A percentile compares a stretch with the other conserved stretches of the same genome.
phyloP scores from a whole-genome alignment of 164 flowering plant species.

The Buxus sempervirens region DNA sequence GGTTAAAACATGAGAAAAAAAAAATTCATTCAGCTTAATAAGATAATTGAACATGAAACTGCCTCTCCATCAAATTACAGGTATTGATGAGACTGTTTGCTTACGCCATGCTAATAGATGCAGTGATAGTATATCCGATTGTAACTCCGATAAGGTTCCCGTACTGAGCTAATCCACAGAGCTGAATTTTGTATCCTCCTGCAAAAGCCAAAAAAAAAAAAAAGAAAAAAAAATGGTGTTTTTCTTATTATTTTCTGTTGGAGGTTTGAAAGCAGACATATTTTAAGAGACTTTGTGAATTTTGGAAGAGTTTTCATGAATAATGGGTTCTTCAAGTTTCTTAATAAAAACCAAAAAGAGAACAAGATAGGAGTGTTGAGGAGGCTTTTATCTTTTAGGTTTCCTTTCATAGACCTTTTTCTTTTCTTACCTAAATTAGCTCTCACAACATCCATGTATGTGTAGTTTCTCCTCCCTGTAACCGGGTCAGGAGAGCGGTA shows the following conservation, averaged over 20 bases:
- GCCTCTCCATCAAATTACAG: too few relatives aligned
- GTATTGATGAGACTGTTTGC: constrained; percentile 15
- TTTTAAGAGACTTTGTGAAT: too few relatives aligned
- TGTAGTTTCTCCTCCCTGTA: constrained; percentile 80
- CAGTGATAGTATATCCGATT: constrained; percentile 93
- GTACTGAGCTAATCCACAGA: constrained; percentile 90
- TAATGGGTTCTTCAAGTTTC: too few relatives aligned
- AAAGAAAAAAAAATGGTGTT: too few relatives aligned
- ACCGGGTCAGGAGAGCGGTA: constrained; percentile 79
- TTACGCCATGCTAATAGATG: constrained; percentile 97
- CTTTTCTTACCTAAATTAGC: constrained; percentile 58
- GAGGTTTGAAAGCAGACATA: too few relatives aligned
- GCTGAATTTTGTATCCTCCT: constrained; percentile 73
- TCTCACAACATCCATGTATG: constrained; percentile 84
- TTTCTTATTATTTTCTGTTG: too few relatives aligned
- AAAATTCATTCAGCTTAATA: neutral
- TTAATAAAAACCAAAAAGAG: too few relatives aligned
- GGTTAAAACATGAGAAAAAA: neutral
- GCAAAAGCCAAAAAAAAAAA: constrained; percentile 2
- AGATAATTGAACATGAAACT: too few relatives aligned
- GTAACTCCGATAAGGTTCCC: constrained; percentile 67
- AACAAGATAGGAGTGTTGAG: too few relatives aligned
- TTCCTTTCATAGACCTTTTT: neutral
- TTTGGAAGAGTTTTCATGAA: too few relatives aligned
- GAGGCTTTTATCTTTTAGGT: too few relatives aligned